Evolutionary conservation across 2,329 filamentous ascomycete species (phyloP), one percentile per base, ranked within the genome.

Genomic region (Penicillium janthinellum): DNA sequence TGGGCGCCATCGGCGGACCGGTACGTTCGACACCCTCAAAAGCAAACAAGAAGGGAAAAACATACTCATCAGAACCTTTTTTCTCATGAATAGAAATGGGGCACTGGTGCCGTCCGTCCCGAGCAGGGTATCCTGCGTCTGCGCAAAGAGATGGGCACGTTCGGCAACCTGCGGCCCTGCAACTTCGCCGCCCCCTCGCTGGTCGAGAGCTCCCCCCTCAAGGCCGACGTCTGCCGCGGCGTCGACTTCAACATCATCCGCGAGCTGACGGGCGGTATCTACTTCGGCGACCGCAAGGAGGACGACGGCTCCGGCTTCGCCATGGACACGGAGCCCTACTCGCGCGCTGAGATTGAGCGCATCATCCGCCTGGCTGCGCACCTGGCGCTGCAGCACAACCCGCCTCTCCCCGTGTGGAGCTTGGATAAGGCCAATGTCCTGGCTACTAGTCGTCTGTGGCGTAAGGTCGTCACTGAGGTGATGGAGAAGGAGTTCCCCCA

Each of bases 341-440:
- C 88, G 49, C 86, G 90, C 42, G 76, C 83, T 54, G 95, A 98
- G 83, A 89, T 98, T 64, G 91, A 96, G 85, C 88, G 94, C 54
- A 88, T 98, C 67, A 90, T 90, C 10, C 85, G 93, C 41, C 84
- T 97, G 44, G 93, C 89, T 2, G 94, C 87, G 5, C 87, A 89
- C 78, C 83, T 98, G 28, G 94, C 94, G 3, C 83, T 93, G 55
- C 88, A 89, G 52, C 86, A 89, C 67, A 83, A 89, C 75, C 90
- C 91, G 1, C 90, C 90, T 1, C 83, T 88, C 39, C 89, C 89
- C 57, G 91, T 97, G 49, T 91, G 87, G 88, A 91, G 87, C 73
- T 81, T 97, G 72, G 95, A 98, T 79, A 98, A 98, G 87, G 95
- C 94, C 57, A 98, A 98, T 73, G 94, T 98, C 53, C 85, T 98